These are phyloP conservation scores for Pseudonitzschia multistriata DNA, from an alignment of 108 stramenopile genomes.

Conservation along the genomic window DNA sequence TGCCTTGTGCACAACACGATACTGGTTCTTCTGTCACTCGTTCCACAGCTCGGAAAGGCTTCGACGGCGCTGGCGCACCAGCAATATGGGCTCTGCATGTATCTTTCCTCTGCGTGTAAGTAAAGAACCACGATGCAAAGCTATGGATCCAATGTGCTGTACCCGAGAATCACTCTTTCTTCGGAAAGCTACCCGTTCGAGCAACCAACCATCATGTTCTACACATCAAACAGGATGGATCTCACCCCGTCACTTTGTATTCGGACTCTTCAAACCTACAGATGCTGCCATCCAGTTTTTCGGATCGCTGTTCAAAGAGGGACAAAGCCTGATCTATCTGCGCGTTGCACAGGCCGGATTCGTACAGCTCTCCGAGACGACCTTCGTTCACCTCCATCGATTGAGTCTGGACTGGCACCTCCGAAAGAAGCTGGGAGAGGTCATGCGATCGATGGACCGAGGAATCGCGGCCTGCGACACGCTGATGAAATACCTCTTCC, in stretches of 20 bases:
- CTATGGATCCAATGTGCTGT: background rate
- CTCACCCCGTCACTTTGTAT: background rate
- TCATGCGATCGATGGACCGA: conserved; percentile 90
- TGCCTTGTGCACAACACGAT: too few species aligned
- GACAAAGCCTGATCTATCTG: conserved; percentile 90
- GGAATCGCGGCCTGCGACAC: conserved; percentile 80
- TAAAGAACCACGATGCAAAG: background rate
- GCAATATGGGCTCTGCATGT: conserved; percentile 57
- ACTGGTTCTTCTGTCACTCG: background rate
- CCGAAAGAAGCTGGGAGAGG: conserved; percentile 92
- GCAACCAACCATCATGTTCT: background rate
- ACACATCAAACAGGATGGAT: background rate
- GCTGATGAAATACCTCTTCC: conserved; percentile 91
- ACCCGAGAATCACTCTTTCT: background rate
- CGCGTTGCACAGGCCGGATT: conserved; percentile 96
- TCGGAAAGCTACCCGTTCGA: too few species aligned
- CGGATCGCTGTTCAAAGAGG: conserved; percentile 79
- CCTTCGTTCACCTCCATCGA: conserved; percentile 88
- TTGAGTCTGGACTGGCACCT: conserved; percentile 95
- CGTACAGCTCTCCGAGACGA: conserved; percentile 85
- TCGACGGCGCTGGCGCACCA: conserved; percentile 80
- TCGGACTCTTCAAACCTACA: background rate
- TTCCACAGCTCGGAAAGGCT: conserved; percentile 66
- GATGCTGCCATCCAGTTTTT: conserved; percentile 65
- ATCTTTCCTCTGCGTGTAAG: conserved; percentile 48